Evolutionary conservation across 371 early-diverging fungal genomes (phyloP).

Genomic region (Coemansia sp.): DNA sequence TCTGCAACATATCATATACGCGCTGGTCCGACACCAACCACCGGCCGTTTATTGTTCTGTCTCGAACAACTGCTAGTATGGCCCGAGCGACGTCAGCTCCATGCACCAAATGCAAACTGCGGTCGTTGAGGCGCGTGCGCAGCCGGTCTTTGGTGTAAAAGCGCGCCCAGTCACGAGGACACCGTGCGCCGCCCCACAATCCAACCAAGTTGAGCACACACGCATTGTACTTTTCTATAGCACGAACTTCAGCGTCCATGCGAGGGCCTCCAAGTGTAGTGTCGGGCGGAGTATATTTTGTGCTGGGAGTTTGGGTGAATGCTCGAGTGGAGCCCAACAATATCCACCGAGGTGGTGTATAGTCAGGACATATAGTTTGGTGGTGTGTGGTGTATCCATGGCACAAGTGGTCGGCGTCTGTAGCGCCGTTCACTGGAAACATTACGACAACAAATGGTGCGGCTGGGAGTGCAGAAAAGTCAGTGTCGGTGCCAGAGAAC

Average conservation of each 20-base stretch:
- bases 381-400: constrained; percentile 42
- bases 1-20: constrained; percentile 45
- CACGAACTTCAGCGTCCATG: constrained; percentile 34
- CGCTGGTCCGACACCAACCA: constrained; percentile 50
- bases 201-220: constrained; percentile 59
- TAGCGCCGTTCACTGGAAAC: constrained; percentile 54
- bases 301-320: constrained; percentile 49
- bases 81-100: constrained; percentile 58
- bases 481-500: constrained; percentile 17
- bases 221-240: constrained; percentile 29
- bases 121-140: constrained; percentile 37
- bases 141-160: constrained; percentile 53
- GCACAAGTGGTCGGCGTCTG: constrained; percentile 29
- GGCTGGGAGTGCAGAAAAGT: constrained; percentile 38
- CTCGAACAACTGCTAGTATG: constrained; percentile 23
- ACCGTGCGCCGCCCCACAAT: constrained; percentile 56
- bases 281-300: constrained; percentile 30
- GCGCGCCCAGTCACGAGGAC: constrained; percentile 55
- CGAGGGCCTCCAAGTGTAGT: constrained; percentile 29
- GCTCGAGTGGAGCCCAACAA: constrained; percentile 57
- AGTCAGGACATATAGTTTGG: background rate
- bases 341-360: constrained; percentile 44
- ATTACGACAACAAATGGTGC: constrained; percentile 55
- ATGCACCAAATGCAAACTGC: constrained; percentile 58
- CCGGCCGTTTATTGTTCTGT: constrained; percentile 16